Conservation (phyloP, 768 basidiomycete species). For the Artomyces pyxidatus region DNA sequence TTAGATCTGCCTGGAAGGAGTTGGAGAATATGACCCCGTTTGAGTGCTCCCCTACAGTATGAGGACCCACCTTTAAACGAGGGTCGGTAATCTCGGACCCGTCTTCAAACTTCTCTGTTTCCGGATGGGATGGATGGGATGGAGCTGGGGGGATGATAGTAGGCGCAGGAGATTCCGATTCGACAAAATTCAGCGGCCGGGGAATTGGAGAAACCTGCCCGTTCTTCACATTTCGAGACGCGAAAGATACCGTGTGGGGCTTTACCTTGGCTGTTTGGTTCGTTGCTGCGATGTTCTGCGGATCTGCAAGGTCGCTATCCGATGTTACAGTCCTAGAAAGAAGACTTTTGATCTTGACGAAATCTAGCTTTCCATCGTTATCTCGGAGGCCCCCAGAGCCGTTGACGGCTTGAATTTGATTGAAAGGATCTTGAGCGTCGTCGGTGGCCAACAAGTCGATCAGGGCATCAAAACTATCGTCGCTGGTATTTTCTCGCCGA, state of each 20-base stretch:
- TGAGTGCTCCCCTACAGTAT: not conserved
- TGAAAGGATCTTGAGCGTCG: conserved; percentile 9
- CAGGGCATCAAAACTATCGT: conserved; percentile 15
- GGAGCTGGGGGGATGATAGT: too few species aligned
- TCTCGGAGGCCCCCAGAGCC: conserved; percentile 10
- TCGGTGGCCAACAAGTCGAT: conserved; percentile 16
- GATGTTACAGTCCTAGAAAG: not conserved
- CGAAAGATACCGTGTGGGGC: too few species aligned
- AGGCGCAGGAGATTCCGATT: not conserved
- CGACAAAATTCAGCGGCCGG: not conserved
- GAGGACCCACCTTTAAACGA: too few species aligned
- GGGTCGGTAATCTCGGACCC: not conserved
- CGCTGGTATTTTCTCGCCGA: too few species aligned
- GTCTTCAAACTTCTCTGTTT: not conserved
- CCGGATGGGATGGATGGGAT: too few species aligned
- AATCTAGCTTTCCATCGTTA: conserved; percentile 12
- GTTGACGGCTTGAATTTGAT: conserved; percentile 2
- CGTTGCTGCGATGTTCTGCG: too few species aligned
- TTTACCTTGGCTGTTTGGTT: too few species aligned
- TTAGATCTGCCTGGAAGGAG: not conserved
- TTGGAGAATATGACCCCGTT: not conserved
- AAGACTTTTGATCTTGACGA: conserved; percentile 7
- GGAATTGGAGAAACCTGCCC: not conserved
- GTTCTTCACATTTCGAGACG: too few species aligned
- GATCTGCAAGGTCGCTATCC: not conserved